Evolutionary conservation across 1,284 basidiomycete genomes (phyloP).

Genomic region (Malassezia caprae): DNA sequence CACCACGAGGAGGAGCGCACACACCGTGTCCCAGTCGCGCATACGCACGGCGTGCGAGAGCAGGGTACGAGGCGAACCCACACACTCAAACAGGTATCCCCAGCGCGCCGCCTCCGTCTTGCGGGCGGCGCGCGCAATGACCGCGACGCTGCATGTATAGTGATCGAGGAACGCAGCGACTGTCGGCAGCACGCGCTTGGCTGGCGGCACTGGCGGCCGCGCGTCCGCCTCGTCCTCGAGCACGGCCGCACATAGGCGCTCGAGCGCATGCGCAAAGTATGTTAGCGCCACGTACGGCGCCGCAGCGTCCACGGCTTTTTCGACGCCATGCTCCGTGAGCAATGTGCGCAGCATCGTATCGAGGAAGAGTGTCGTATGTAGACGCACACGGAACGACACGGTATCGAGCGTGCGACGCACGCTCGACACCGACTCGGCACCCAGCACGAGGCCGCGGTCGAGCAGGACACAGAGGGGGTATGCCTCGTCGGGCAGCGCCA

Average conservation of each 20-base stretch:
- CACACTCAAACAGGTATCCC: conserved; percentile 75
- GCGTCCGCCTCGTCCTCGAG: conserved; percentile 72
- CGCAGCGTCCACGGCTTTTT: conserved; percentile 67
- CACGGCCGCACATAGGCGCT: conserved; percentile 84
- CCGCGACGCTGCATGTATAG: conserved; percentile 77
- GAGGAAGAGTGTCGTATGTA: conserved; percentile 88
- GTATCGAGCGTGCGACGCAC: conserved; percentile 71
- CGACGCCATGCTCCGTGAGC: conserved; percentile 51
- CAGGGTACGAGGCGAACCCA: conserved; percentile 77
- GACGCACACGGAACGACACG: conserved; percentile 80
- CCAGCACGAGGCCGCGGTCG: conserved; percentile 97
- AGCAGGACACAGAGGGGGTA: conserved; percentile 92
- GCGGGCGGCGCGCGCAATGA: conserved; percentile 87
- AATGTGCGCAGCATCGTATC: conserved; percentile 82
- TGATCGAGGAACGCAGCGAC: conserved; percentile 87
- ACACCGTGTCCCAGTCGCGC: conserved; percentile 73
- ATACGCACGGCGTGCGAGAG: conserved; percentile 75
- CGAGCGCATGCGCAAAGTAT: conserved; percentile 86
- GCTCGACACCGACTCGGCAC: conserved; percentile 77
- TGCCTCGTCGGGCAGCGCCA: conserved; percentile 74
- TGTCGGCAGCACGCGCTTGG: conserved; percentile 55
- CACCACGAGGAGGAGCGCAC: conserved; percentile 81
- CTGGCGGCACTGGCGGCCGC: neutral
- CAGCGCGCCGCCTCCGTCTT: conserved; percentile 93
- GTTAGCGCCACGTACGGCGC: conserved; percentile 75